Conservation (phyloP, 148 eudicot genomes). For the Polygonum maritimum region DNA sequence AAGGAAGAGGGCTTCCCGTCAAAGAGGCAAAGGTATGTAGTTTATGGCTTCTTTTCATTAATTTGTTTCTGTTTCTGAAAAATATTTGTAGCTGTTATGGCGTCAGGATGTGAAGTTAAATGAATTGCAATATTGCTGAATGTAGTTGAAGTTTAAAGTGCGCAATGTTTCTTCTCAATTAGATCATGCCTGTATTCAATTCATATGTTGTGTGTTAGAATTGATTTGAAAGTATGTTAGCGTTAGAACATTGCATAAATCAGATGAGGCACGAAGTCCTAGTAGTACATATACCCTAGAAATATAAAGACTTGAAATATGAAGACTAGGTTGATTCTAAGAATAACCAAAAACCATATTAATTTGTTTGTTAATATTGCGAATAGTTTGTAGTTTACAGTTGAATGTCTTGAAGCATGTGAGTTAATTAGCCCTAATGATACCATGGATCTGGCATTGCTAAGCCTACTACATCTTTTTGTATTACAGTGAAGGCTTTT, state of each 20-base stretch:
- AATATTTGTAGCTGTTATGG: background rate
- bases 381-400: background rate
- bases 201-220: background rate
- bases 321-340: no score
- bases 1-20: constrained; percentile 53
- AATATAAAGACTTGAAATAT: no score
- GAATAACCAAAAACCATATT: no score
- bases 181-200: background rate
- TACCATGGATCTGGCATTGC: background rate
- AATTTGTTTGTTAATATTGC: no score
- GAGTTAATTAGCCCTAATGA: background rate
- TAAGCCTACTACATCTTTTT: background rate
- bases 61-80: background rate
- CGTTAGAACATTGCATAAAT: no score
- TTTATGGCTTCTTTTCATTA: background rate
- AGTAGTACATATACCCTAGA: no score
- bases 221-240: background rate
- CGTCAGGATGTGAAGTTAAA: background rate
- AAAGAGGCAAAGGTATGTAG: constrained; percentile 43
- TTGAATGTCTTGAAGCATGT: background rate
- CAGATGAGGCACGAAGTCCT: no score
- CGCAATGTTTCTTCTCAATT: background rate
- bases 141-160: background rate
- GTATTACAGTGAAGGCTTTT: constrained; percentile 55
- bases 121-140: background rate